A percentile compares a stretch with the other conserved stretches of the same genome.
Evolutionary conservation across 306 rosid species (phyloP).

Genomic region (Rosa persica): DNA sequence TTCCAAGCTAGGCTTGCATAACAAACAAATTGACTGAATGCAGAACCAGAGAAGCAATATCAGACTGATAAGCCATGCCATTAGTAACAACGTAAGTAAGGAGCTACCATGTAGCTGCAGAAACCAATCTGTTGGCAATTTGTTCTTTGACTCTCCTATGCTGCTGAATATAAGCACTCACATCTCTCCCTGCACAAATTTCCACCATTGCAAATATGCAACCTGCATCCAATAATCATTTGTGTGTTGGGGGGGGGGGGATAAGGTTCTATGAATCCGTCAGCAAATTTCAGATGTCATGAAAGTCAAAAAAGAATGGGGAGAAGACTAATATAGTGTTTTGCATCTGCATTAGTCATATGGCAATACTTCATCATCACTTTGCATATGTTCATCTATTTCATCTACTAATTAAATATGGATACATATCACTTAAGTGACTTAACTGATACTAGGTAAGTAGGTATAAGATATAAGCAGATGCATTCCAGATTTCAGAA

Average conservation of each 20-base stretch:
- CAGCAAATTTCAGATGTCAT: background rate
- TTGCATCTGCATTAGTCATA: background rate
- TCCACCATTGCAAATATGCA: too few species aligned
- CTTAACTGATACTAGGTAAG: background rate
- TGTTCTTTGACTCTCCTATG: background rate
- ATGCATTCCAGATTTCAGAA: background rate
- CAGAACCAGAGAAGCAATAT: background rate
- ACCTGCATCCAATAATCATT: background rate
- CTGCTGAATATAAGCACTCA: background rate
- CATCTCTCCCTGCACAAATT: background rate
- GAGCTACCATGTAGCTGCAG: slow-evolving; percentile 65
- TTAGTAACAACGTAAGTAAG: slow-evolving; percentile 8
- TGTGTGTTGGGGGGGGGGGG: too few species aligned
- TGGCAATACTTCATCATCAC: background rate
- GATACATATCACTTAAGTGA: background rate
- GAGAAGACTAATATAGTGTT: background rate
- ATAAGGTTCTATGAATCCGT: too few species aligned
- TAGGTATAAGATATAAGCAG: too few species aligned
- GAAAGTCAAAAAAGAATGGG: background rate
- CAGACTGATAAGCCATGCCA: background rate
- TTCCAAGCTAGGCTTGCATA: slow-evolving; percentile 51
- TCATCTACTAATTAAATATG: background rate
- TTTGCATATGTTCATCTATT: background rate
- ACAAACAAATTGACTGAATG: background rate
- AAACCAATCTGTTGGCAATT: slow-evolving; percentile 20